Percentiles rank a stretch among this genome's conserved stretches.
Evolutionary conservation across 2,329 filamentous ascomycete species (phyloP).

Genomic region (Ciborinia camelliae): DNA sequence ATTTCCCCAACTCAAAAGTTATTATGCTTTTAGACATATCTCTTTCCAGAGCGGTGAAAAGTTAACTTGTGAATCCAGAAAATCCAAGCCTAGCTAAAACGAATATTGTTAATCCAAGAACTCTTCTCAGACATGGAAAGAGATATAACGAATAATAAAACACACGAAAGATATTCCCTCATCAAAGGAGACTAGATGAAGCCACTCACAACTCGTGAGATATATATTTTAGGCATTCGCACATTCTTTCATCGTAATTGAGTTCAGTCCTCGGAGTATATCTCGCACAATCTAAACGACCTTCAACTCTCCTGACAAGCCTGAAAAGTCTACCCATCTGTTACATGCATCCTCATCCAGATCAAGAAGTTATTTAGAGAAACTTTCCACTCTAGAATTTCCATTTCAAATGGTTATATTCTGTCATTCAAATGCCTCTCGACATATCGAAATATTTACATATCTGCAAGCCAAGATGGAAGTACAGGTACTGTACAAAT

Average conservation of each 20-base stretch:
- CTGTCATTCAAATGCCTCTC: neutral
- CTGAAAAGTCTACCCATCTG: neutral
- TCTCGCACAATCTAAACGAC: neutral
- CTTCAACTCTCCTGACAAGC: neutral
- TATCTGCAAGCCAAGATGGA: neutral
- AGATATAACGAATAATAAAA: neutral
- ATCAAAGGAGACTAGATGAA: neutral
- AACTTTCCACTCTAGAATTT: neutral
- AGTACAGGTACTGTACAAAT: neutral
- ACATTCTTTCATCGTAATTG: neutral
- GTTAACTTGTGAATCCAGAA: no score
- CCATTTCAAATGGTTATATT: neutral
- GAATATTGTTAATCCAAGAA: no score
- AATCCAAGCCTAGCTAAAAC: no score
- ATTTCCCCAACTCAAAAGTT: no score
- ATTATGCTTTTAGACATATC: no score
- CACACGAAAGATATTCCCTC: neutral
- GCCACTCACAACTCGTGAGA: slow-evolving; percentile 7
- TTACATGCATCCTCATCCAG: neutral
- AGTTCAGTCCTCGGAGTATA: neutral
- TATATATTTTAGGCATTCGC: neutral
- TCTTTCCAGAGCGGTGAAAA: no score
- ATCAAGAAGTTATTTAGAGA: neutral
- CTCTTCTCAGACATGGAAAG: neutral
- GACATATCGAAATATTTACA: neutral